Evolutionary conservation across 148 eudicot genomes (phyloP), one percentile per base, ranked within the genome.

Genomic region (Drosera capensis): DNA sequence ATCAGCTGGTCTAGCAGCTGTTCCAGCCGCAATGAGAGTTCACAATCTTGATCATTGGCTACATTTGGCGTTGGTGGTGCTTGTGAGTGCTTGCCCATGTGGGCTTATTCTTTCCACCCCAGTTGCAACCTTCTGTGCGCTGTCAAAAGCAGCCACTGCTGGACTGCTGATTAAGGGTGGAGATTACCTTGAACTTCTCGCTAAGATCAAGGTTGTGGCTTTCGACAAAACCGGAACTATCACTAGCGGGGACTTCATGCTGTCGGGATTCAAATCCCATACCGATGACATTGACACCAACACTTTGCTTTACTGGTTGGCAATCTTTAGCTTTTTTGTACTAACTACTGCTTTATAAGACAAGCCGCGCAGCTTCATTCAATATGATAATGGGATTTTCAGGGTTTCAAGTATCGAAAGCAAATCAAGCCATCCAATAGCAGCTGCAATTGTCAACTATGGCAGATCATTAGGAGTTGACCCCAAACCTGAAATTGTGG

Each of bases 341-440:
- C 9, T 29, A 0, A 17, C 31, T 23, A 11, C 38, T 34, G 11
- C 38, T 17, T n/a, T n/a, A n/a, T n/a, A n/a, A n/a, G n/a, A n/a
- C n/a, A n/a, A n/a, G n/a, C n/a, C n/a, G n/a, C n/a, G n/a, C n/a
- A 42, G 14, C 12, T n/a, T 22, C 46, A n/a, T 12, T 2, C 2
- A 20, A 35, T 31, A 5, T 41, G 44, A 24, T n/a, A n/a, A n/a
- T n/a, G n/a, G n/a, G n/a, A n/a, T 34, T 43, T 61, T 47, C 42
- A 90, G 99, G 99, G 79, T 80, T 34, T 73, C 99, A 38, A 90
- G 99, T 55, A 69, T 85, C 3, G 99, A 90, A 64, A 70, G 93
- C 51, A 90, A 80, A 70, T 90, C 99, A 28, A 78, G 93, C 55
- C 99, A 90, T 68, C 99, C 99, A 20, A 76, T 85, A 76, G 93